Percentiles rank a stretch among this genome's conserved stretches.
Conservation (phyloP, 306 rosid species). For the Sophora flavescens region DNA sequence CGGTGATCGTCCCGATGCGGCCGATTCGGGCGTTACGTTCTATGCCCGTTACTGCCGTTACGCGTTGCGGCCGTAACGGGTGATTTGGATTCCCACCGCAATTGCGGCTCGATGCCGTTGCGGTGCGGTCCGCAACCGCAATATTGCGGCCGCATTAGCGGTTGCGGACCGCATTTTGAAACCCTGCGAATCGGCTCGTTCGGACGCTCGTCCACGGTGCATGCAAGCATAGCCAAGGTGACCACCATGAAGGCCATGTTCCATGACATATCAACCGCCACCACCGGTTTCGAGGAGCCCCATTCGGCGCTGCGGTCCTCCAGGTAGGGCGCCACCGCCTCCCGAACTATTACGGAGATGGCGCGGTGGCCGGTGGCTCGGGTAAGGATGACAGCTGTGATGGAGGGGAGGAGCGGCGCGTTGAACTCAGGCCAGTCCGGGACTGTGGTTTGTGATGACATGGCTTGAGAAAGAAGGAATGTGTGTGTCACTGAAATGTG, state of each 20-base stretch:
- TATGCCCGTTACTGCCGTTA: too few species aligned
- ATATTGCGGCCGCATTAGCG: too few species aligned
- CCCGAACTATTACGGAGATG: slow-evolving; percentile 85
- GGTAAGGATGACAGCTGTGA: slow-evolving; percentile 47
- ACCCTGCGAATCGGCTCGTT: slow-evolving; percentile 83
- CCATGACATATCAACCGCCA: slow-evolving; percentile 88
- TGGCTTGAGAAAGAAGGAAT: neutral
- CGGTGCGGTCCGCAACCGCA: too few species aligned
- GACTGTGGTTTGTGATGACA: slow-evolving; percentile 56
- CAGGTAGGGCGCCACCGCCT: slow-evolving; percentile 90
- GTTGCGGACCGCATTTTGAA: too few species aligned
- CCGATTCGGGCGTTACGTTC: too few species aligned
- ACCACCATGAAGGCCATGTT: slow-evolving; percentile 84
- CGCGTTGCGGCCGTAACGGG: too few species aligned
- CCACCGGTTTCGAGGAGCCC: slow-evolving; percentile 98
- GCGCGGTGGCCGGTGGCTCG: slow-evolving; percentile 83
- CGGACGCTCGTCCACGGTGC: slow-evolving; percentile 64
- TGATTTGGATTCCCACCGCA: too few species aligned
- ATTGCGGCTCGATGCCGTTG: too few species aligned
- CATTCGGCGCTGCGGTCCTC: slow-evolving; percentile 93
- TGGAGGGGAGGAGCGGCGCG: slow-evolving; percentile 65
- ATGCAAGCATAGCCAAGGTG: slow-evolving; percentile 69
- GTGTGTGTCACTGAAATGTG: too few species aligned
- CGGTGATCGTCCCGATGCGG: too few species aligned
- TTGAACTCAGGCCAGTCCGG: slow-evolving; percentile 43